These are phyloP conservation scores for Lachnellula hyalina DNA, from an alignment of 2,329 filamentous ascomycete genomes.

Conservation along the genomic window DNA sequence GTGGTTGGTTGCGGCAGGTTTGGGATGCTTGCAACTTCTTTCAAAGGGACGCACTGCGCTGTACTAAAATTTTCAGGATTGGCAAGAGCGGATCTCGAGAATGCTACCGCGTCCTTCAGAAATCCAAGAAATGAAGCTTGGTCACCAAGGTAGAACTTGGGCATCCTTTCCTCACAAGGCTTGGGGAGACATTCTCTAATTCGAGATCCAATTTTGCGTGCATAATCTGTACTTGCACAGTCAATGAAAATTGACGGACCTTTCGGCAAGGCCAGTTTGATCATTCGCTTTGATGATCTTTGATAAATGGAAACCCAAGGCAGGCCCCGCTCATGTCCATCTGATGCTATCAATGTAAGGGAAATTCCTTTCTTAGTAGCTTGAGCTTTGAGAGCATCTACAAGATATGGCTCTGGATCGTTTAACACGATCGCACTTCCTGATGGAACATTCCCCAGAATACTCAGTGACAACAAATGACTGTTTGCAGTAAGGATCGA, in stretches of 20 bases:
- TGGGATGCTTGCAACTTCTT: not conserved
- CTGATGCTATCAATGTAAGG: not conserved
- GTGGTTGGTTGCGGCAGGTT: not conserved
- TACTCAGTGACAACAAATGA: not conserved
- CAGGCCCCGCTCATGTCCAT: not conserved
- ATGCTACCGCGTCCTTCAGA: not conserved
- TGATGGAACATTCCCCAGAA: not conserved
- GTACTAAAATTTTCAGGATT: not conserved
- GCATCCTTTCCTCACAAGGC: not conserved
- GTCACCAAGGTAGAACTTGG: not conserved
- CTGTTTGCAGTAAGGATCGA: not conserved
- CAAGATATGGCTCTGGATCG: not conserved
- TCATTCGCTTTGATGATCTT: not conserved
- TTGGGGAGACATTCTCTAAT: not conserved
- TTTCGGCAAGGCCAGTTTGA: not conserved
- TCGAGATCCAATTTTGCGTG: not conserved
- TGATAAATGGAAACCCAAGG: not conserved
- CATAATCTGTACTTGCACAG: not conserved
- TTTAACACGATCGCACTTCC: not conserved
- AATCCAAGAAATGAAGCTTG: not conserved
- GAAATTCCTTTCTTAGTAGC: not conserved
- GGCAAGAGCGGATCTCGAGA: not conserved
- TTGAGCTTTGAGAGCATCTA: not conserved
- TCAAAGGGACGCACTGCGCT: not conserved
- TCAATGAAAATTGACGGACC: not conserved